These are phyloP conservation scores for Elsinoe necatrix DNA, from an alignment of 2,329 filamentous ascomycete genomes.

Conservation along the genomic window DNA sequence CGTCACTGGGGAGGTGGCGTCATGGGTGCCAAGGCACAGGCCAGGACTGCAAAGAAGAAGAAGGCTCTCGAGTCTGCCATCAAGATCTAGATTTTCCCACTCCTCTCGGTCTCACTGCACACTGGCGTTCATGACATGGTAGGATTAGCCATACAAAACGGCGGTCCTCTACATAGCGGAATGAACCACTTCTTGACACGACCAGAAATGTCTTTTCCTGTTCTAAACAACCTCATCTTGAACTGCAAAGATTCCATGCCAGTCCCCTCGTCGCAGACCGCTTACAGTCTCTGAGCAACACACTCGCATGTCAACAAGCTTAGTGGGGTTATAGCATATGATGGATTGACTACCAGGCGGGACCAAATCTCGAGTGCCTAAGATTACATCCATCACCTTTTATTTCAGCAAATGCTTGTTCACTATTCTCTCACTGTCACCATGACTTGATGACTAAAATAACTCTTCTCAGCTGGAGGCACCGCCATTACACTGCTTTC, in stretches of 20 bases:
- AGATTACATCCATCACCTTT: no score
- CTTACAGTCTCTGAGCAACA: no score
- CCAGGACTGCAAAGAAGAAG: conserved; percentile 71
- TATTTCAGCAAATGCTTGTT: no score
- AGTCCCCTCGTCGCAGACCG: background rate
- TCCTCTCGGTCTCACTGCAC: background rate
- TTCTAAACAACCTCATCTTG: no score
- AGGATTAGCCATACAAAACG: background rate
- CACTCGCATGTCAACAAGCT: no score
- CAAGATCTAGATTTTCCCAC: conserved; percentile 69
- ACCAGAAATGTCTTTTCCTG: background rate
- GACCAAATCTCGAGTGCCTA: no score
- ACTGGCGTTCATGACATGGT: conserved; percentile 11
- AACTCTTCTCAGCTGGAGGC: no score
- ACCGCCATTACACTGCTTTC: no score
- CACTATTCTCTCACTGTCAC: no score
- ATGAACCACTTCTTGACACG: conserved; percentile 9
- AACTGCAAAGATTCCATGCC: background rate
- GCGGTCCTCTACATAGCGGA: conserved; percentile 10
- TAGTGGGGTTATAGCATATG: no score
- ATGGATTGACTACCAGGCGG: no score
- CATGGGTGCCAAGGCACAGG: conserved; percentile 92
- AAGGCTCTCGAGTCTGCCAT: conserved; percentile 91
- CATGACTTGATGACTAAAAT: no score
- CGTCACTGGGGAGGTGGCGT: conserved; percentile 99